phyloP scores from a whole-genome alignment of 1,284 basidiomycete species.

The Calocybe gambosa region DNA sequence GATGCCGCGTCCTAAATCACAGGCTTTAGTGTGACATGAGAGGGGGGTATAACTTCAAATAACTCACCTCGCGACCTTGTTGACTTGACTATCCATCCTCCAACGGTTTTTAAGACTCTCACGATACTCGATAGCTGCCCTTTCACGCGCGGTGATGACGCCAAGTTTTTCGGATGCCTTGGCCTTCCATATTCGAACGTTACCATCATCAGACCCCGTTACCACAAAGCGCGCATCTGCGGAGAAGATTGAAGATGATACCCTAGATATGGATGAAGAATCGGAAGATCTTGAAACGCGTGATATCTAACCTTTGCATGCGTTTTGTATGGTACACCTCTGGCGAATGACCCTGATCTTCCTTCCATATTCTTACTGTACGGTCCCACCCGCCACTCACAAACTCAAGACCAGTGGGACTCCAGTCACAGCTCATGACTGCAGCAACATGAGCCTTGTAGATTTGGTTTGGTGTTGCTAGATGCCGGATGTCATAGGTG shows the following conservation, averaged over 20 bases:
- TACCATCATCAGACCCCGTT: constrained; percentile 95
- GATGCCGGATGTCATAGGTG: constrained; percentile 92
- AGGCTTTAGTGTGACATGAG: neutral
- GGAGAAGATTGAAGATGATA: constrained; percentile 75
- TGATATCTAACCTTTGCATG: constrained; percentile 79
- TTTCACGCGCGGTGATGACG: constrained; percentile 86
- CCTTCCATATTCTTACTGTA: constrained; percentile 91
- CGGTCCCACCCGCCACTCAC: constrained; percentile 96
- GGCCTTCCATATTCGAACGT: constrained; percentile 95
- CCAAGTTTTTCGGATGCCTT: constrained; percentile 92
- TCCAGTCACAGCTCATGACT: constrained; percentile 91
- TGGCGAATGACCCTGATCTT: constrained; percentile 75
- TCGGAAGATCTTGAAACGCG: neutral
- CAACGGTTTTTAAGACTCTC: constrained; percentile 86
- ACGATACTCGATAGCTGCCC: constrained; percentile 90
- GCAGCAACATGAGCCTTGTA: constrained; percentile 98
- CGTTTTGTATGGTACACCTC: constrained; percentile 98
- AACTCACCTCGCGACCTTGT: constrained; percentile 73
- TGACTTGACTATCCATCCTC: constrained; percentile 80
- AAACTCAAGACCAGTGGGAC: constrained; percentile 93
- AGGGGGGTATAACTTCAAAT: neutral
- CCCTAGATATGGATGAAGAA: constrained; percentile 34
- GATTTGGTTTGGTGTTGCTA: constrained; percentile 83
- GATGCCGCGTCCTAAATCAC: constrained; percentile 65
- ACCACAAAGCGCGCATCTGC: constrained; percentile 91